phyloP scores from a whole-genome alignment of 441 rosid species.

The Erodium texanum region DNA sequence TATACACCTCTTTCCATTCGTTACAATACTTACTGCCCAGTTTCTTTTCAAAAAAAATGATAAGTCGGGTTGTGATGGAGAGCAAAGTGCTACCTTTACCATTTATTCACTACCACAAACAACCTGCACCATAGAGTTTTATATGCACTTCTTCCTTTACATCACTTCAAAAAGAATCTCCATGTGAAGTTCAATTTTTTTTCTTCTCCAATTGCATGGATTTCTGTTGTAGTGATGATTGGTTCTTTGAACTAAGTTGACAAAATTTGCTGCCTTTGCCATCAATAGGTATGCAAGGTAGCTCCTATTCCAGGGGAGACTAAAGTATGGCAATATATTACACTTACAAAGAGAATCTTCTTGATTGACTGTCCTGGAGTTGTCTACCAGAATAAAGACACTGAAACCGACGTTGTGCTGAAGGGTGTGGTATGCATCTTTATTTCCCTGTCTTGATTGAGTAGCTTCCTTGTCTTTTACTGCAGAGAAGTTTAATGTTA shows the following conservation, averaged over 20 bases:
- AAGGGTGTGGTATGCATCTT: conserved; percentile 76
- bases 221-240: neutral
- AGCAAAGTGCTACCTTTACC: neutral
- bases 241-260: neutral
- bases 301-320: conserved; percentile 99
- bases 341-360: conserved; percentile 81
- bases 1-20: conserved; percentile 3
- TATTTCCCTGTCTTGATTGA: conserved; percentile 5
- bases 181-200: neutral
- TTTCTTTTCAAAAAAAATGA: no score
- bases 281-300: conserved; percentile 77
- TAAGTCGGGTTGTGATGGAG: neutral
- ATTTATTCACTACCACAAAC: neutral
- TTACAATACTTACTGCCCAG: neutral
- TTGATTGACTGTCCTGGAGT: conserved; percentile 96
- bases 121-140: neutral
- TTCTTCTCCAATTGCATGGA: neutral
- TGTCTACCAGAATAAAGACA: conserved; percentile 78
- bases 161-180: neutral
- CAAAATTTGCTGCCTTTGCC: conserved; percentile 2
- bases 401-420: conserved; percentile 83
- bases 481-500: neutral
- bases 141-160: neutral
- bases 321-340: conserved; percentile 92
- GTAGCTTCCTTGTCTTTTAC: neutral